Conservation (phyloP, 2,329 filamentous ascomycete species). For the Aspergillus sp. region DNA sequence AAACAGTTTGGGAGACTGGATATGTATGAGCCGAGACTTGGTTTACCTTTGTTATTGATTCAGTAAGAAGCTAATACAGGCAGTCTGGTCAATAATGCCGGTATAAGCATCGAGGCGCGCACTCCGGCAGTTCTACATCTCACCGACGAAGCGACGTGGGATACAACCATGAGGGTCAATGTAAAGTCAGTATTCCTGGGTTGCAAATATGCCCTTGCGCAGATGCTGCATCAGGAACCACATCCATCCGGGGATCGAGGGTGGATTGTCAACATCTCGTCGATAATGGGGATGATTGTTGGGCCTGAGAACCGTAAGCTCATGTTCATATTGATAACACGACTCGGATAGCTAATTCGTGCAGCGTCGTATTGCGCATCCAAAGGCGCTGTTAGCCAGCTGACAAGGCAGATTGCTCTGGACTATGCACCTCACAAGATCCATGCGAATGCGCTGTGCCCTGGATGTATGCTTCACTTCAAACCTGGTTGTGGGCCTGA, state of each 20-base stretch:
- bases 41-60: too few relatives aligned
- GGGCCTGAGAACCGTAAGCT: constrained; percentile 22
- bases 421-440: constrained; percentile 52
- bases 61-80: not conserved
- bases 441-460: constrained; percentile 56
- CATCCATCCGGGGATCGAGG: constrained; percentile 33
- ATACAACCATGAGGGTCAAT: constrained; percentile 42
- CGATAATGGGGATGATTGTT: constrained; percentile 31
- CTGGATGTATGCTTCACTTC: constrained; percentile 42
- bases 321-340: not conserved
- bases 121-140: constrained; percentile 45
- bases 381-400: constrained; percentile 52
- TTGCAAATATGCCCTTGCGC: constrained; percentile 40
- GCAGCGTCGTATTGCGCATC: constrained; percentile 45
- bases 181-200: constrained; percentile 43
- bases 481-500: not conserved
- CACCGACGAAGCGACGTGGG: constrained; percentile 47
- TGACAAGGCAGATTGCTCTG: constrained; percentile 51
- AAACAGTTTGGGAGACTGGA: constrained; percentile 43
- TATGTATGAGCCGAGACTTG: constrained; percentile 34
- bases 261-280: constrained; percentile 38
- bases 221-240: constrained; percentile 42
- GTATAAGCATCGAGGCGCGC: constrained; percentile 44
- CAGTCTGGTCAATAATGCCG: constrained; percentile 53
- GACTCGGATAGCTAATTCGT: too few relatives aligned